Base-by-base conservation (phyloP, 1,284 basidiomycete genomes). In the Rhodotorula glutinis region DNA sequence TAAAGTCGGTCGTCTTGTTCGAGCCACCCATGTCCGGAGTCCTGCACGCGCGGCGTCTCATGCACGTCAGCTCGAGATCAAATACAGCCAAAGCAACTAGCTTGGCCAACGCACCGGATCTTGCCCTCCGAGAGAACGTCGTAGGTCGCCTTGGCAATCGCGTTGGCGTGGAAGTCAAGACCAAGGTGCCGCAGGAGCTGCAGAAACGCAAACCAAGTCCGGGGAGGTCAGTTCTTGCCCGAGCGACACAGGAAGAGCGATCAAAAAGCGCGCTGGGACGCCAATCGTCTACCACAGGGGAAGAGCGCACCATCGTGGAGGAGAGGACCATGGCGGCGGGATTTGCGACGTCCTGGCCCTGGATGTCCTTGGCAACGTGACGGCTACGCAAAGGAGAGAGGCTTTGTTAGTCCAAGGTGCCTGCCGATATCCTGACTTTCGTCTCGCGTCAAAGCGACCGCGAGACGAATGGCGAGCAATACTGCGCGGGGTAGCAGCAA, bases 261-360 rank as follows among this genome's bases (percentile, higher is more conserved):
- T 4, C 41, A 16, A 21, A 3, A 11, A 29, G 38, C 29, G 21
- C 23, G 13, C n/a, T n/a, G n/a, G 3, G 23, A 54, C 23, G 78
- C 84, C 69, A 77, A 89, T 87, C 95, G 70, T 98, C 87, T 81
- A 29, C n/a, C n/a, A n/a, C n/a, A 98, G 96, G 76, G 95, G 85
- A 75, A 99, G 40, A 38, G 17, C 30, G 86, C 91, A 99, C 92
- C 95, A 98, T 98, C 66, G 95, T 95, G 52, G 95, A 87, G 70
- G 90, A 93, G 72, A 99, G 87, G 78, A 99, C 88, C 92, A 99
- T 97, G 61, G 96, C 96, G 17, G 92, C 88, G 27, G 96, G 96
- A 84, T 99, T 98, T 76, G 96, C 96, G 16, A 75, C 71, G 40
- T 76, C 75, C 65, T 74, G 66, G 43, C 66, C 71, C 69, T 69